These are phyloP conservation scores for Geopyxis carbonaria DNA, from an alignment of 495 filamentous ascomycete species.

Conservation along the genomic window DNA sequence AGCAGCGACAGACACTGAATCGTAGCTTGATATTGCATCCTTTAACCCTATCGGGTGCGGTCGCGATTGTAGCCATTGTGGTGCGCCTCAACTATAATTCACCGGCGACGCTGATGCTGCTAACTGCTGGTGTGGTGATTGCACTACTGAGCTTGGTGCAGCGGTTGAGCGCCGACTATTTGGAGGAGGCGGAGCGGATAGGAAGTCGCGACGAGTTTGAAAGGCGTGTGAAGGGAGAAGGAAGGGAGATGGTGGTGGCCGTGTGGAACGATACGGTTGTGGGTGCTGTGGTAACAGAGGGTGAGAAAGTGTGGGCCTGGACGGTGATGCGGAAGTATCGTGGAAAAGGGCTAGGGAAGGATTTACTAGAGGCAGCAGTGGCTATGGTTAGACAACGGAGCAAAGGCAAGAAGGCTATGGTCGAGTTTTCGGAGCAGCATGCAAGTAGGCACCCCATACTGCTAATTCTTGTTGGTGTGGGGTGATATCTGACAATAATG, in stretches of 20 bases:
- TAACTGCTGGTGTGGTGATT: conserved; percentile 32
- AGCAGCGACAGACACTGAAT: conserved; percentile 43
- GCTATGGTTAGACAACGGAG: too few species aligned
- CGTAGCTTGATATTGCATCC: conserved; percentile 35
- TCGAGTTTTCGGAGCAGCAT: too few species aligned
- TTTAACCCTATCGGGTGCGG: conserved; percentile 27
- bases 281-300: conserved; percentile 29
- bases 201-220: conserved; percentile 33
- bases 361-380: too few species aligned
- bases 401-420: too few species aligned
- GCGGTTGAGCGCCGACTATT: conserved; percentile 31
- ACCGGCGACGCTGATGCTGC: conserved; percentile 26
- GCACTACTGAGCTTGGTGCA: conserved; percentile 29
- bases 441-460: too few species aligned
- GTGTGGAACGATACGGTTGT: conserved; percentile 42
- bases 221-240: conserved; percentile 25
- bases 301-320: conserved; percentile 53
- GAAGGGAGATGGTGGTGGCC: conserved; percentile 35
- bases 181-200: conserved; percentile 36
- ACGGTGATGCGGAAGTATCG: conserved; percentile 52
- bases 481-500: too few species aligned
- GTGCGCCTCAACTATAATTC: conserved; percentile 22
- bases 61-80: conserved; percentile 27
- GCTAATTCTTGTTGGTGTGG: too few species aligned
- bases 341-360: conserved; percentile 46